phyloP scores from a whole-genome alignment of 2,329 filamentous ascomycete species.

The Fusarium penzigii region DNA sequence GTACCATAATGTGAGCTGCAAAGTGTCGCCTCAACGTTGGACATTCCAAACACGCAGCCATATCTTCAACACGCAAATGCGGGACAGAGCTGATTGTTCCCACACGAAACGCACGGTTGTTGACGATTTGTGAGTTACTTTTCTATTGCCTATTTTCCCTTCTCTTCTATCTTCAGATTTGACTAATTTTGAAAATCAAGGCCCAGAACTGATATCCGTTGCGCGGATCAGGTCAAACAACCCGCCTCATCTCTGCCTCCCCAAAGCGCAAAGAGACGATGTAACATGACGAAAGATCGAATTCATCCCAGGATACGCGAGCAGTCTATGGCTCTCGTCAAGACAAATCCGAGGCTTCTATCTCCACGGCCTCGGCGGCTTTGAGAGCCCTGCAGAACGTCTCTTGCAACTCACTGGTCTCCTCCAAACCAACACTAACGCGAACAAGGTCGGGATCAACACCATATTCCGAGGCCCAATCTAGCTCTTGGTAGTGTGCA shows the following conservation, averaged over 20 bases:
- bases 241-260: too few species aligned
- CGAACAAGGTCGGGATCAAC: conserved; percentile 80
- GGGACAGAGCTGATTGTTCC: conserved; percentile 2
- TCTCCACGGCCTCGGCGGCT: conserved; percentile 49
- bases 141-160: neutral
- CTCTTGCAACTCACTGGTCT: conserved; percentile 63
- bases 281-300: too few species aligned
- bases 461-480: conserved; percentile 84
- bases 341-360: too few species aligned
- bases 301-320: too few species aligned
- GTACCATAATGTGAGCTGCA: conserved; percentile 56
- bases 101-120: neutral
- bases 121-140: conserved; percentile 7
- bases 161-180: neutral
- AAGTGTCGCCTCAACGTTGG: neutral
- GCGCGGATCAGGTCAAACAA: too few species aligned
- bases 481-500: conserved; percentile 86
- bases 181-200: conserved; percentile 6
- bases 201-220: too few species aligned
- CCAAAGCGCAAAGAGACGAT: too few species aligned
- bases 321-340: too few species aligned
- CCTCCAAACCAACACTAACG: conserved; percentile 88
- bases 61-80: neutral
- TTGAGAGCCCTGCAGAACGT: conserved; percentile 71
- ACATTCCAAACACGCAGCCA: neutral